Evolutionary conservation across 1,139 yeast species (phyloP), one percentile per base, ranked within the genome.

Genomic region (Nakaseomyces bracarensis): DNA sequence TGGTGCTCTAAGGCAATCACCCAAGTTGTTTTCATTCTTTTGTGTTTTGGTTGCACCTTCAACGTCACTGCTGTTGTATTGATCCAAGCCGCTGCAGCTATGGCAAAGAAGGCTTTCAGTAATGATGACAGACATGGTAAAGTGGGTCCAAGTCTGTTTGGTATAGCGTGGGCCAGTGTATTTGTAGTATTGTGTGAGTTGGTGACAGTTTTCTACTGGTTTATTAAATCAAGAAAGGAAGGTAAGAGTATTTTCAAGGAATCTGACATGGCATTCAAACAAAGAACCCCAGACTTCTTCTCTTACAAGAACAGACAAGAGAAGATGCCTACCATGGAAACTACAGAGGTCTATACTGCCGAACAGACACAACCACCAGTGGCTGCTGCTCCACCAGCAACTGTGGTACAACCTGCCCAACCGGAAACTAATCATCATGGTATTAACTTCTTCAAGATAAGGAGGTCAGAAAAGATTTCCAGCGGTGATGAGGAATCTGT

Each of bases 381-480:
- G 49, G 51, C 52, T 16, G 44, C 46, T 16, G 42, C 47, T 10
- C 42, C 46, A 16, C 45, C 46, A 22, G 48, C 43, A 14, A 28
- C 38, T 14, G 36, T 23, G 7, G 41, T 35, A 21, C 46, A 46
- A 10, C 42, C 52, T 20, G 49, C 49, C 15, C 46, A 46, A 25
- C 54, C 47, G 23, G 54, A 57, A 42, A 51, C 52, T n/a, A 60
- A 58, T 41, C 75, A 74, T 52, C 79, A 82, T 39, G 91, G 89
- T 43, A 81, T 82, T 55, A 78, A 84, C 64, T 82, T 82, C 66
- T 82, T 82, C 70, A 80, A 79, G 58, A 79, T 82, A 67, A 79
- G 86, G 69, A 36, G 30, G 16, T 11, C 29, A 8, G 38, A 36
- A 16, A 26, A 36, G 13, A 23, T 26, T 9, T 23, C 30, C 59